Evolutionary conservation across 1,284 basidiomycete genomes (phyloP), one percentile per base, ranked within the genome.

Genomic region (Cerrena zonata): DNA sequence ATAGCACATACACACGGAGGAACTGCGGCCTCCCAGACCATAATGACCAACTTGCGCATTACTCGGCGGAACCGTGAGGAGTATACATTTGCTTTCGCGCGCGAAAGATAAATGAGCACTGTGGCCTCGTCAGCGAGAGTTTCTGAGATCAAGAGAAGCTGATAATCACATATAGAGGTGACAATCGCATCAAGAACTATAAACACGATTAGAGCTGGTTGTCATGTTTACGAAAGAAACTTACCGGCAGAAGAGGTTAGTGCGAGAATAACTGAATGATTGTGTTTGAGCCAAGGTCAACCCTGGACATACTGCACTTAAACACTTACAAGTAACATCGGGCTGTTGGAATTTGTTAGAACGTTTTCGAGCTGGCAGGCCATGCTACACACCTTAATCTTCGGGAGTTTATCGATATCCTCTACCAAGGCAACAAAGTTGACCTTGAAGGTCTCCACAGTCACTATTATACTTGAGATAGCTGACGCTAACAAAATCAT

Each of bases 11-110:
- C 48, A 47, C 61, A 63, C 1, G 65, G 65, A 2, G 64, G 65
- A 11, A 67, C 45, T 3, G 64, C 64, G 1, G 63, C 62, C 48
- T 67, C 65, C 64, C 65, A 67, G 12, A 63, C 56, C 38, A 67
- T 48, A 11, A 64, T 55, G 1, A 61, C 58, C 0, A 67, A 52
- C 0, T 59, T 54, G 18, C 49, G 48, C 37, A 67, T 47, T 4
- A 63, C 55, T 24, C 58, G 53, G 25, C 60, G 60, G 36, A 67
- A 64, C 22, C 60, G 58, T 19, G 56, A 57, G 4, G 62, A 61
- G 4, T 59, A 56, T 41, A 63, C 60, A 23, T 58, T 51, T 15
- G 58, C 56, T 42, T 59, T 64, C n/a, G 63, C 61, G n/a, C 58
- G 58, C 5, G 62, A 51, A 1, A 66, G 61, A 47, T 60, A 64